Evolutionary conservation across 768 basidiomycete species (phyloP), one percentile per base, ranked within the genome.

Genomic region (Amanita pseudoporphyria): DNA sequence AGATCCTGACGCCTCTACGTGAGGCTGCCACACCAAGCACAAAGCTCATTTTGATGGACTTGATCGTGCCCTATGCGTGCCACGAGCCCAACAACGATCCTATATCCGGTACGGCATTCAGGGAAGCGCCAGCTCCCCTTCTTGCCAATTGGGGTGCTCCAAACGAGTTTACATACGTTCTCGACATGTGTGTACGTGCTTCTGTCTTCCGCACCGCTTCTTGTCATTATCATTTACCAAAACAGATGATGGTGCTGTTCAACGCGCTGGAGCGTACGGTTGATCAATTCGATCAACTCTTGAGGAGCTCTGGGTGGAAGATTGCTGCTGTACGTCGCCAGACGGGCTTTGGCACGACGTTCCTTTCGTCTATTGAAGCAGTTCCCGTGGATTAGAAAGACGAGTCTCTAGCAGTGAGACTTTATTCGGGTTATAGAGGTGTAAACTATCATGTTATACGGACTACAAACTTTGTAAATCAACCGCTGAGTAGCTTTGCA

Each of bases 261-360:
- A 71, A 71, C 46, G 62, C 64, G 2, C 65, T 67, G 42, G 71
- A 72, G 47, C 62, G 72, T 9, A 72, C 69, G 0, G 54, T 66
- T 21, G 52, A 49, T 1, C 64, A 72, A 47, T 57, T 69, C 18
- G 54, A 54, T 1, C 50, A 53, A 9, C 57, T 72, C 5, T 52
- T 67, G 3, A 49, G 48, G 0, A 54, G 48, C 24, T 54, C 63
- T 1, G 70, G 71, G 5, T 72, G 70, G 69, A 61, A 61, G 46
- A 26, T 70, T 9, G 56, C 49, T 0, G 56, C 41, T 3, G 59
- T 70, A 9, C 47, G 47, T 19, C 59, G 60, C n/a, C 58, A 56
- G 33, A 35, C 54, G n/a, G 62, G 57, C 1, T 37, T 48, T 9
- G 54, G 56, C 24, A 53, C 51, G 26, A 52, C 46, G 3, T 57